These are phyloP conservation scores for Malassezia dermatis DNA, from an alignment of 1,284 basidiomycete genomes.

Conservation along the genomic window DNA sequence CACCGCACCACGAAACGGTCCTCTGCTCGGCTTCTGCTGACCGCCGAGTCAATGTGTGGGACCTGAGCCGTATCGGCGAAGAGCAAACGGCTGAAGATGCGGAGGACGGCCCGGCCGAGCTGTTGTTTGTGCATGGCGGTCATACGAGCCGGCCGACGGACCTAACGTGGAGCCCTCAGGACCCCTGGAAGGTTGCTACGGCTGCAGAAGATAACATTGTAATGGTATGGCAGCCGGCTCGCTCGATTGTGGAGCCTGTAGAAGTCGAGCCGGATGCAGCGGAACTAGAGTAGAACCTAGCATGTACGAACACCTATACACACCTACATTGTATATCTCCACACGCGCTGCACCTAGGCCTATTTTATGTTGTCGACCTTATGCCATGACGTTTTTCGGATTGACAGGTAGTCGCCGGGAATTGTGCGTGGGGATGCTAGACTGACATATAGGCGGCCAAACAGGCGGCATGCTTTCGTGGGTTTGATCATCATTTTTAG, in stretches of 20 bases:
- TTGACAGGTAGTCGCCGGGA: slow-evolving; percentile 15
- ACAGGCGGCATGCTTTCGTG: slow-evolving; percentile 31
- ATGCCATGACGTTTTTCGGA: slow-evolving; percentile 15
- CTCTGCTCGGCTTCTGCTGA: slow-evolving; percentile 64
- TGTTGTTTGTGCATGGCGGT: slow-evolving; percentile 46
- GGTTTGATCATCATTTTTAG: slow-evolving; percentile 31
- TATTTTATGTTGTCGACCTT: background rate
- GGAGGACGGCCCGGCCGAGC: slow-evolving; percentile 75
- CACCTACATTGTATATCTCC: background rate
- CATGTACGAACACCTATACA: background rate
- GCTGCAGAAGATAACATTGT: slow-evolving; percentile 46
- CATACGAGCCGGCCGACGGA: slow-evolving; percentile 44
- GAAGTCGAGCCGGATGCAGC: slow-evolving; percentile 15
- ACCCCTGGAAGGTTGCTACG: slow-evolving; percentile 39
- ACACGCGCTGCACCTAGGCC: background rate
- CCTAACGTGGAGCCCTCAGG: slow-evolving; percentile 40
- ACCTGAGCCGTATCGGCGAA: slow-evolving; percentile 78
- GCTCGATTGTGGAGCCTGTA: slow-evolving; percentile 15
- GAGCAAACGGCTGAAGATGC: slow-evolving; percentile 96
- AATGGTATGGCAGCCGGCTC: slow-evolving; percentile 33
- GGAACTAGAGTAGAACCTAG: slow-evolving; percentile 11
- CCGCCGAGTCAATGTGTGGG: slow-evolving; percentile 89
- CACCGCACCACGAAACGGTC: slow-evolving; percentile 62
- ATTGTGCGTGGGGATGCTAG: slow-evolving; percentile 2
- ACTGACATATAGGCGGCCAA: slow-evolving; percentile 17